phyloP scores from a whole-genome alignment of 768 basidiomycete genomes.

The Russula abietina region DNA sequence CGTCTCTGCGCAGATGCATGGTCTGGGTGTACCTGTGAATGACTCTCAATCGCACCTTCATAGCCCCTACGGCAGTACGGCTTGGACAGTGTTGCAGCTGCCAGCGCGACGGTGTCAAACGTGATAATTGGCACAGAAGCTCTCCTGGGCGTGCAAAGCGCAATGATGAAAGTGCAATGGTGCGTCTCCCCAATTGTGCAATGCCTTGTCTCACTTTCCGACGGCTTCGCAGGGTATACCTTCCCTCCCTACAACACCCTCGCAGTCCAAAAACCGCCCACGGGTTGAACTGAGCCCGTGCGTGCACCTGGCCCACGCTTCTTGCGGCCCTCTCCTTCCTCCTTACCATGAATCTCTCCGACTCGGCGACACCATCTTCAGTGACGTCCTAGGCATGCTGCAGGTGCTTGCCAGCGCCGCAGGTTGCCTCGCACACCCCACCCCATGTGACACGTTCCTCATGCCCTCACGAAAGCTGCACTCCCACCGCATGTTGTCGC shows the following conservation, averaged over 20 bases:
- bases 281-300: constrained; percentile 56
- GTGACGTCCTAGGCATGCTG: constrained; percentile 74
- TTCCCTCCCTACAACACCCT: constrained; percentile 70
- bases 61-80: constrained; percentile 54
- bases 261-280: constrained; percentile 55
- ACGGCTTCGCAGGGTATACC: constrained; percentile 72
- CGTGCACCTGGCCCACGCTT: constrained; percentile 90
- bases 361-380: constrained; percentile 88
- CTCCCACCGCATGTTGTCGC: constrained; percentile 89
- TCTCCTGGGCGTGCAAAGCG: constrained; percentile 66
- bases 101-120: constrained; percentile 76
- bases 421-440: constrained; percentile 80
- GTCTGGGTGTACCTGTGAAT: constrained; percentile 54
- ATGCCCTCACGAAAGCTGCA: constrained; percentile 82
- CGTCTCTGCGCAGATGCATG: too few relatives aligned
- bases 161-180: constrained; percentile 90
- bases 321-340: constrained; percentile 87
- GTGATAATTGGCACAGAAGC: constrained; percentile 73
- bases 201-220: constrained; percentile 78
- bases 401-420: constrained; percentile 83
- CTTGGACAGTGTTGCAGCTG: constrained; percentile 68
- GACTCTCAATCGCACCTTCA: constrained; percentile 37
- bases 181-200: constrained; percentile 53
- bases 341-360: constrained; percentile 85
- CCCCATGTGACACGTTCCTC: constrained; percentile 91